phyloP scores from a whole-genome alignment of 2,329 filamentous ascomycete genomes.

The Fusarium dimerum region DNA sequence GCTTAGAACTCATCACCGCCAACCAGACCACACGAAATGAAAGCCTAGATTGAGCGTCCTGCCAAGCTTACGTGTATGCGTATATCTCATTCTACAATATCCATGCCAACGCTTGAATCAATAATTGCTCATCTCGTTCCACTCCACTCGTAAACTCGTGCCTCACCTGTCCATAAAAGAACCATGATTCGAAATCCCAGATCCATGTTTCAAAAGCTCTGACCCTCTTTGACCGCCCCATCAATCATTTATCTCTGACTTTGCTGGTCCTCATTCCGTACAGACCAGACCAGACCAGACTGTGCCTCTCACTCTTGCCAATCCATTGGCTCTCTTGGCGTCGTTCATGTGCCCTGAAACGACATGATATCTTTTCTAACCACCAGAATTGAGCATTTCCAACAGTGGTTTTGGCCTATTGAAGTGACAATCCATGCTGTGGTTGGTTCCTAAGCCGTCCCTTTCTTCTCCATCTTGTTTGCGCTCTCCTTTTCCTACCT shows the following conservation, averaged over 20 bases:
- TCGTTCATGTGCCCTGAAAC: not conserved
- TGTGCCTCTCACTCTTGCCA: constrained; percentile 22
- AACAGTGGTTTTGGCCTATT: not conserved
- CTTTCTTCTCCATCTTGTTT: constrained; percentile 1
- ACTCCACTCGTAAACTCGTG: constrained; percentile 4
- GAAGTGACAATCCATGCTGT: constrained; percentile 11
- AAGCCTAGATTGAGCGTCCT: not conserved
- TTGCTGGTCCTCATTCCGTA: constrained; percentile 13
- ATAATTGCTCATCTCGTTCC: not conserved
- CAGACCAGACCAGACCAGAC: constrained; percentile 12
- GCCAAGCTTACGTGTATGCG: constrained; percentile 20
- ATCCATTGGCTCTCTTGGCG: constrained; percentile 15
- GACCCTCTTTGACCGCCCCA: not conserved
- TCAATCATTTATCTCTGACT: constrained; percentile 9
- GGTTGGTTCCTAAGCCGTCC: constrained; percentile 8
- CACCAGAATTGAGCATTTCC: not conserved
- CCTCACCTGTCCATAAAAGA: not conserved
- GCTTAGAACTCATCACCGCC: no score
- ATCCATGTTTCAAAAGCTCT: not conserved
- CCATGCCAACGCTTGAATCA: not conserved
- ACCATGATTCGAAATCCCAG: not conserved
- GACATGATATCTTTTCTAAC: not conserved
- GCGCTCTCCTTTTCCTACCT: not conserved
- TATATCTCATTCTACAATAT: constrained; percentile 8
- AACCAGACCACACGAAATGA: no score